phyloP scores from a whole-genome alignment of 2,329 filamentous ascomycete species.

The Davidsoniella eucalypti region DNA sequence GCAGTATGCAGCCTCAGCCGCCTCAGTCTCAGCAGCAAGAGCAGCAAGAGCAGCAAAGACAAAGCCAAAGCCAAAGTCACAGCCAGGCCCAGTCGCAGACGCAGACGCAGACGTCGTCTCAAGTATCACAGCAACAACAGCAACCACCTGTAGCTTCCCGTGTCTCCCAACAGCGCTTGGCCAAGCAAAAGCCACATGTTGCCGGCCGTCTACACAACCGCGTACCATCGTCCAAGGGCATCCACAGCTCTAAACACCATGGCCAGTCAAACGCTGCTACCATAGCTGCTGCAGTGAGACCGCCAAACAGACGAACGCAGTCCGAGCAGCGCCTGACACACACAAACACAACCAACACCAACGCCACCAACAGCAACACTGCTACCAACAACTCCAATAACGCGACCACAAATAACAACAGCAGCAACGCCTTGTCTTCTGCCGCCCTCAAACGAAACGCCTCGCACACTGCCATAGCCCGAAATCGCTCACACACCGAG shows the following conservation, averaged over 20 bases:
- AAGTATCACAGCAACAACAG: conserved; percentile 1
- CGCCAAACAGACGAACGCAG: conserved; percentile 10
- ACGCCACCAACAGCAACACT: neutral
- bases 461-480: conserved; percentile 11
- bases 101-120: conserved; percentile 1
- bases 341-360: neutral
- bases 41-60: conserved; percentile 1
- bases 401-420: neutral
- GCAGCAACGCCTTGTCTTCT: neutral
- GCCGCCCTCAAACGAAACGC: conserved; percentile 8
- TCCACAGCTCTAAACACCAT: conserved; percentile 9
- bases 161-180: conserved; percentile 11
- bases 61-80: neutral
- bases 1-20: neutral
- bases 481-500: conserved; percentile 18
- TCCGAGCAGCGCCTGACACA: conserved; percentile 9
- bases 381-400: neutral
- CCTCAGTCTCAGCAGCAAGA: neutral
- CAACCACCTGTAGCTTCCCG: conserved; percentile 2
- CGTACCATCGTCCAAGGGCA: conserved; percentile 11
- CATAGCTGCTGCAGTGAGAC: conserved; percentile 7
- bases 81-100: conserved; percentile 1
- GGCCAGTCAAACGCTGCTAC: conserved; percentile 5
- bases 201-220: conserved; percentile 11
- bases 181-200: conserved; percentile 11